Evolutionary conservation across 176 grass and related monocot genomes (phyloP).

Genomic region (Musa schizocarpa): DNA sequence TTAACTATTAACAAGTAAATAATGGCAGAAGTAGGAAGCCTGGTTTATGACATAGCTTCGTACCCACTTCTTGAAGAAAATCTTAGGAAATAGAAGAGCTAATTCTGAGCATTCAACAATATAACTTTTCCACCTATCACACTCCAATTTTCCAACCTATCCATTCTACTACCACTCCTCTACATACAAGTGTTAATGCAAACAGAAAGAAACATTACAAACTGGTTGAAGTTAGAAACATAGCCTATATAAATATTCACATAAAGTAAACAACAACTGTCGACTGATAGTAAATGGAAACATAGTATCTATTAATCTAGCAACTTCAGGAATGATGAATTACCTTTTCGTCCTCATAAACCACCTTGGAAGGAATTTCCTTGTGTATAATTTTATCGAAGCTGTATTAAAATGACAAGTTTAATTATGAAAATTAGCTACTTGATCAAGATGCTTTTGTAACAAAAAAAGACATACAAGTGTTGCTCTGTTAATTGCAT

Average conservation of each 20-base stretch:
- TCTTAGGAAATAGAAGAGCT: no score
- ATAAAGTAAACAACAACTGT: not conserved
- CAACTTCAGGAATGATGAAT: constrained; percentile 1
- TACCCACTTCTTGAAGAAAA: no score
- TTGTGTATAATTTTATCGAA: constrained; percentile 74
- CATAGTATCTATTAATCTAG: not conserved
- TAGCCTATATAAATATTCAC: not conserved
- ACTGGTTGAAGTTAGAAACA: not conserved
- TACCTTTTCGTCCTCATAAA: constrained; percentile 88
- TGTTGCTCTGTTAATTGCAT: not conserved
- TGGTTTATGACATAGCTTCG: no score
- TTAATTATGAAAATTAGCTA: not conserved
- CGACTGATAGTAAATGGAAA: no score
- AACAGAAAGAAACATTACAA: not conserved
- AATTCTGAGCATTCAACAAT: no score
- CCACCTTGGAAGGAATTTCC: constrained; percentile 56
- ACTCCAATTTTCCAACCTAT: no score
- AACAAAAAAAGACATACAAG: not conserved
- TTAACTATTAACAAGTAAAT: no score
- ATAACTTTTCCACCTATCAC: no score
- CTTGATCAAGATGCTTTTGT: not conserved
- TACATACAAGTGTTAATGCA: not conserved
- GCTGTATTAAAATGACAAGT: constrained; percentile 31
- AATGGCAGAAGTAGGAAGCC: no score
- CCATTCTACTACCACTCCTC: no score